Conservation (phyloP, 1,284 basidiomycete species). For the Fomes fomentarius region DNA sequence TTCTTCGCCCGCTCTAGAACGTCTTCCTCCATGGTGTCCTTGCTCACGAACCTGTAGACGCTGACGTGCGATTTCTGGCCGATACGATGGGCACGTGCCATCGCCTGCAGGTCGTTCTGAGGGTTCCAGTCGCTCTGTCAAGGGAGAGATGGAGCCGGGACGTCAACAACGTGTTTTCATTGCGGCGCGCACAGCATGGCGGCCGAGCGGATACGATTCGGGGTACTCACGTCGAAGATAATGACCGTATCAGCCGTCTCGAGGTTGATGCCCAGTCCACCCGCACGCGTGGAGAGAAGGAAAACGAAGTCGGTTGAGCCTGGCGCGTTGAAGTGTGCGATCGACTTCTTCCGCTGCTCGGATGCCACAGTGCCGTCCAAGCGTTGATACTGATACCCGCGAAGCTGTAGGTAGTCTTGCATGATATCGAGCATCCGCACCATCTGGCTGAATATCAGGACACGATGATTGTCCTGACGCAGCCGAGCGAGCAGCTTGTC, state of each 20-base stretch:
- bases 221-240: conserved; percentile 88
- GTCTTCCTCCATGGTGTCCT: conserved; percentile 99
- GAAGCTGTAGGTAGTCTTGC: conserved; percentile 92
- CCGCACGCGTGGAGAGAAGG: conserved; percentile 94
- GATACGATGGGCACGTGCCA: conserved; percentile 97
- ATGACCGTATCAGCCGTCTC: conserved; percentile 99
- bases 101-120: conserved; percentile 98
- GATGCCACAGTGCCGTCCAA: conserved; percentile 78
- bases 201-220: conserved; percentile 9
- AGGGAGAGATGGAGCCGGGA: conserved; percentile 19
- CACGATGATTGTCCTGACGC: conserved; percentile 91
- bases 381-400: conserved; percentile 83
- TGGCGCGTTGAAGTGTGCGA: conserved; percentile 79
- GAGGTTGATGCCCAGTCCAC: conserved; percentile 97
- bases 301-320: conserved; percentile 77
- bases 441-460: conserved; percentile 99
- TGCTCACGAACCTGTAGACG: conserved; percentile 97
- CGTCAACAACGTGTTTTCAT: conserved; percentile 29
- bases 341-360: conserved; percentile 84
- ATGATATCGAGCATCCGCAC: conserved; percentile 99
- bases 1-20: conserved; percentile 97
- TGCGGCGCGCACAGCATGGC: conserved; percentile 16
- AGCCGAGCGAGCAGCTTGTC: conserved; percentile 92
- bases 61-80: conserved; percentile 98
- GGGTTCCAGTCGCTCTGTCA: conserved; percentile 92